These are phyloP conservation scores for Collybiopsis luxurians DNA, from an alignment of 768 basidiomycete genomes.

Conservation along the genomic window DNA sequence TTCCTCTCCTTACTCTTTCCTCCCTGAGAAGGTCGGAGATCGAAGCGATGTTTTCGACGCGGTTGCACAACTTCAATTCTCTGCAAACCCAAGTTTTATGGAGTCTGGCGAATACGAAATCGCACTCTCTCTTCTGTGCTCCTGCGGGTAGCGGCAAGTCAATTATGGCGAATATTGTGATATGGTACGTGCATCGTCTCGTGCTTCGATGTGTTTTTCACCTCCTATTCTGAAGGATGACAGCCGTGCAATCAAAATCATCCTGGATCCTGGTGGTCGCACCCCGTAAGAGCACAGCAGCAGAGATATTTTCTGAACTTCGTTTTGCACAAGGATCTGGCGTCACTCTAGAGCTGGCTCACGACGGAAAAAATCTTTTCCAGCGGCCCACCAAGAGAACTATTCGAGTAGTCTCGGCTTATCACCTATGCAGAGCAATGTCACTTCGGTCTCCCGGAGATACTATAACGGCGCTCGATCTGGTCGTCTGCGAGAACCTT, in stretches of 20 bases:
- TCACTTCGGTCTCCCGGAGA: slow-evolving; percentile 24
- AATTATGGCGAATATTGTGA: slow-evolving; percentile 60
- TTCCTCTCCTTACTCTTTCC: slow-evolving; percentile 70
- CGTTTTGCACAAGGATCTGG: slow-evolving; percentile 32
- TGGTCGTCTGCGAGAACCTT: slow-evolving; percentile 83
- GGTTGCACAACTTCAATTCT: slow-evolving; percentile 64
- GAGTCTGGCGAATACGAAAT: slow-evolving; percentile 65
- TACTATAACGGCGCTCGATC: slow-evolving; percentile 42
- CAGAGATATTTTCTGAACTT: slow-evolving; percentile 55
- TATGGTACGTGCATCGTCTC: slow-evolving; percentile 58
- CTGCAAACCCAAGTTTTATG: slow-evolving; percentile 92
- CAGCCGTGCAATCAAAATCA: slow-evolving; percentile 36
- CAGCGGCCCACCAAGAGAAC: slow-evolving; percentile 34
- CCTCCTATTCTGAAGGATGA: slow-evolving; percentile 46
- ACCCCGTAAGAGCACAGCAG: slow-evolving; percentile 55
- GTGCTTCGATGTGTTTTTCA: neutral
- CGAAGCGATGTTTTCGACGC: slow-evolving; percentile 41
- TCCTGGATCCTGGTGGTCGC: slow-evolving; percentile 63
- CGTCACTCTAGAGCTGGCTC: slow-evolving; percentile 36
- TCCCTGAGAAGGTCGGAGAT: slow-evolving; percentile 47
- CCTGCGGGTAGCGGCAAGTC: slow-evolving; percentile 85
- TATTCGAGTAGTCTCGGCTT: slow-evolving; percentile 58
- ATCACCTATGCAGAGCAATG: slow-evolving; percentile 45
- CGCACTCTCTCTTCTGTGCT: slow-evolving; percentile 71
- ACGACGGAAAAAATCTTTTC: slow-evolving; percentile 35